Percentiles rank a stretch among this genome's conserved stretches.
Conservation (phyloP, 1,139 yeast genomes). For the Suzukiozyma palmioleophila region DNA sequence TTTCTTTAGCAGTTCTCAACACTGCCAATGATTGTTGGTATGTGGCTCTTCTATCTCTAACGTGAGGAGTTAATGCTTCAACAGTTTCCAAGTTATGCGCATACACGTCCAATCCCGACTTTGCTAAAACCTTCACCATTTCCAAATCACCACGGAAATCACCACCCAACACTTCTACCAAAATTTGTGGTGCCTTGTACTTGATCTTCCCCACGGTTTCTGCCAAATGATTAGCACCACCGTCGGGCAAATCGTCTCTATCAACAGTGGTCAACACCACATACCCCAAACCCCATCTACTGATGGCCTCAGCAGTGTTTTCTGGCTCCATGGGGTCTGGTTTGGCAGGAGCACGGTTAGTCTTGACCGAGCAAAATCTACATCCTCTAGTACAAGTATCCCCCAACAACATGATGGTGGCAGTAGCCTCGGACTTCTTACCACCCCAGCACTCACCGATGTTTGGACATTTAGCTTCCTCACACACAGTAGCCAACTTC, state of each 20-base stretch:
- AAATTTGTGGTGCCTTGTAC: conserved; percentile 80
- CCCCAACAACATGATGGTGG: conserved; percentile 97
- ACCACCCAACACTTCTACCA: conserved; percentile 92
- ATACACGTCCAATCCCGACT: conserved; percentile 88
- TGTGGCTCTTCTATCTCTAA: conserved; percentile 95
- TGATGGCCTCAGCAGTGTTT: conserved; percentile 95
- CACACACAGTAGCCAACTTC: conserved; percentile 92
- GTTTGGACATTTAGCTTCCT: conserved; percentile 97
- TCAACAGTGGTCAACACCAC: conserved; percentile 97
- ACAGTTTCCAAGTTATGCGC: conserved; percentile 98
- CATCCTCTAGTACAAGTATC: conserved; percentile 99
- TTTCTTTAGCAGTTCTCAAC: conserved; percentile 71
- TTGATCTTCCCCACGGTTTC: conserved; percentile 85
- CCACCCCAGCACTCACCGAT: conserved; percentile 99
- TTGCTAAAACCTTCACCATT: conserved; percentile 76
- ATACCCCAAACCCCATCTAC: conserved; percentile 98
- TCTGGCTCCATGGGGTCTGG: conserved; percentile 97
- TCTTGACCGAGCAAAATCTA: conserved; percentile 94
- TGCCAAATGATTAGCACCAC: conserved; percentile 89
- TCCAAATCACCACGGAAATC: conserved; percentile 90
- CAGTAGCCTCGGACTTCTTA: conserved; percentile 92
- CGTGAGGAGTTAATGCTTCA: conserved; percentile 89
- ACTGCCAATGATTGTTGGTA: conserved; percentile 84
- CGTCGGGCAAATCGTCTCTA: conserved; percentile 90
- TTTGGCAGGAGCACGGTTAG: conserved; percentile 78